phyloP scores from a whole-genome alignment of 495 filamentous ascomycete genomes.

The Podospora pseudoanserina region DNA sequence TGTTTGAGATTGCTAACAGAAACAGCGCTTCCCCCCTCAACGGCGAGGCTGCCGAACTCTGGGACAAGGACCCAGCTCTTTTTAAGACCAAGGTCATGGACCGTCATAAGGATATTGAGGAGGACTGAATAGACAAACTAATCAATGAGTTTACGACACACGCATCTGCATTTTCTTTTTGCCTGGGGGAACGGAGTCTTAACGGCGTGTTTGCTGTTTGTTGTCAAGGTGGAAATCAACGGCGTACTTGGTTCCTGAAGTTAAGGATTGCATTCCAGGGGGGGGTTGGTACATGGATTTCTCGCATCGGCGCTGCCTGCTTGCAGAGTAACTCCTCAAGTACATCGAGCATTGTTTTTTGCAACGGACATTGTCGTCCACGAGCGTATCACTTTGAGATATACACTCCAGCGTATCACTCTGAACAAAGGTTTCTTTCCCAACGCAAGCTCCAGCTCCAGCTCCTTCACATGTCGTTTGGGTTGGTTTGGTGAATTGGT shows the following conservation, averaged over 20 bases:
- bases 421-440: slow-evolving; percentile 6
- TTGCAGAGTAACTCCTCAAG: slow-evolving; percentile 25
- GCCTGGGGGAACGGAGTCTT: slow-evolving; percentile 43
- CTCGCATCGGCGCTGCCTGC: slow-evolving; percentile 22
- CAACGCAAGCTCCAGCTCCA: slow-evolving; percentile 11
- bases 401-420: slow-evolving; percentile 23
- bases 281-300: slow-evolving; percentile 36
- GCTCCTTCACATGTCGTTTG: slow-evolving; percentile 14
- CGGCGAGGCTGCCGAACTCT: slow-evolving; percentile 91
- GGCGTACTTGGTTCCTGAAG: background rate
- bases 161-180: slow-evolving; percentile 13
- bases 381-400: slow-evolving; percentile 32
- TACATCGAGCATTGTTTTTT: slow-evolving; percentile 32
- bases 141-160: background rate
- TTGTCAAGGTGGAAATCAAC: background rate
- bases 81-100: slow-evolving; percentile 71
- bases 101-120: slow-evolving; percentile 55
- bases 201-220: slow-evolving; percentile 9
- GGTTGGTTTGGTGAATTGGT: slow-evolving; percentile 19
- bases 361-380: slow-evolving; percentile 29
- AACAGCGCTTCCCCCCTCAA: slow-evolving; percentile 87
- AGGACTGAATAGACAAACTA: slow-evolving; percentile 40
- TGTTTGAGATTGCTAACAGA: slow-evolving; percentile 10
- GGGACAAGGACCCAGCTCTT: slow-evolving; percentile 84
- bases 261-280: slow-evolving; percentile 30